Evolutionary conservation across 345 rosid species (phyloP).

Genomic region (Tarenaya hassleriana): DNA sequence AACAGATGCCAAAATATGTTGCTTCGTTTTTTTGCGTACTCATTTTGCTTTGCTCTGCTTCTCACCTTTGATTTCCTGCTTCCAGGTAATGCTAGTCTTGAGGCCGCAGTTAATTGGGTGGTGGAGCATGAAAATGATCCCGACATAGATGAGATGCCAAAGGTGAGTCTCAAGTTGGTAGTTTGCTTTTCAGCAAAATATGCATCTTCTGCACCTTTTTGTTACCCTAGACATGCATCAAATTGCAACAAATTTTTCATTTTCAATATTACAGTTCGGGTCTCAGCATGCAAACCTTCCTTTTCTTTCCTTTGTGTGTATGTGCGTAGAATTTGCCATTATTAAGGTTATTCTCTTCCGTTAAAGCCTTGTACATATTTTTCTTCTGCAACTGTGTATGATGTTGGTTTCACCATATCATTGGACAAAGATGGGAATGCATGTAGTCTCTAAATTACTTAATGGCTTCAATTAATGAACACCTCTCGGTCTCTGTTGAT

Average conservation of each 20-base stretch:
- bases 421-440: not conserved
- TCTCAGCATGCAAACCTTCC: slow-evolving; percentile 10
- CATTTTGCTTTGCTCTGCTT: slow-evolving; percentile 4
- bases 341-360: not conserved
- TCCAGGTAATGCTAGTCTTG: slow-evolving; percentile 73
- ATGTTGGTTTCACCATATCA: not conserved
- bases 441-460: slow-evolving; percentile 8
- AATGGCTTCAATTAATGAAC: slow-evolving; percentile 4
- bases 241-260: not conserved
- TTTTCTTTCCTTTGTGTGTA: slow-evolving; percentile 2
- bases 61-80: slow-evolving; percentile 15
- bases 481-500: not conserved
- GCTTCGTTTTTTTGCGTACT: slow-evolving; percentile 6
- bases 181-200: slow-evolving; percentile 8
- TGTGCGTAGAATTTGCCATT: not conserved
- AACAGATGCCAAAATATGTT: slow-evolving; percentile 2
- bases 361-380: not conserved
- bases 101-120: slow-evolving; percentile 95
- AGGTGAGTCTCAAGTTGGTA: slow-evolving; percentile 41
- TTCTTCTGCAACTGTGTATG: not conserved
- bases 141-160: slow-evolving; percentile 81
- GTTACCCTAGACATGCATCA: not conserved
- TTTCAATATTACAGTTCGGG: slow-evolving; percentile 5
- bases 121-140: slow-evolving; percentile 94
- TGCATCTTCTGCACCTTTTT: slow-evolving; percentile 5